Conservation (phyloP, 805 yeast genomes). For the Lachancea meyersii region DNA sequence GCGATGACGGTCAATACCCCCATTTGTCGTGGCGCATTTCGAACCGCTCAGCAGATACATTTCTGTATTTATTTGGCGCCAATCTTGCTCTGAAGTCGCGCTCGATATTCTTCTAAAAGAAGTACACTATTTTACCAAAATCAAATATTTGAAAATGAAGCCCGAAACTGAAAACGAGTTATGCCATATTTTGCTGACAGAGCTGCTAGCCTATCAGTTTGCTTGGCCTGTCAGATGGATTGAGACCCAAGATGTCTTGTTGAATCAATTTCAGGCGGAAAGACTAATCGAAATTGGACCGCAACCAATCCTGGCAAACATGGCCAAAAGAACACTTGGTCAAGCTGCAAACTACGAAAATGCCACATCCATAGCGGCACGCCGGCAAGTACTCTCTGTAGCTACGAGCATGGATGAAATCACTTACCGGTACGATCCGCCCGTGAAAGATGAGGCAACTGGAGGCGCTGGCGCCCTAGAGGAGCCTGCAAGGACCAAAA, state of each 20-base stretch:
- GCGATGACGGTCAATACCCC: too few species aligned
- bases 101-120: too few species aligned
- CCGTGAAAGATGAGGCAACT: slow-evolving; percentile 16
- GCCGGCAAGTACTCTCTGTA: slow-evolving; percentile 78
- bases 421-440: slow-evolving; percentile 66
- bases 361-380: slow-evolving; percentile 57
- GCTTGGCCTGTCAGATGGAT: slow-evolving; percentile 95
- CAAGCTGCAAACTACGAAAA: slow-evolving; percentile 80
- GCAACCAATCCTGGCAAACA: slow-evolving; percentile 84
- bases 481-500: background rate
- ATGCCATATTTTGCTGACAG: slow-evolving; percentile 77
- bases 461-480: background rate
- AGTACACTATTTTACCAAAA: too few species aligned
- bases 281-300: slow-evolving; percentile 89
- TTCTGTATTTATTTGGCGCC: too few species aligned
- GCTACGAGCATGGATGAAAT: slow-evolving; percentile 79
- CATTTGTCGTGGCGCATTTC: too few species aligned
- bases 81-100: too few species aligned
- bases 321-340: slow-evolving; percentile 82
- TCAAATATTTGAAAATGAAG: slow-evolving; percentile 51
- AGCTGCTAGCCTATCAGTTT: slow-evolving; percentile 83
- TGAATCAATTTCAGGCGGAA: slow-evolving; percentile 74
- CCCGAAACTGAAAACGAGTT: slow-evolving; percentile 85
- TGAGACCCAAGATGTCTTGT: slow-evolving; percentile 84
- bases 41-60: too few species aligned